Evolutionary conservation across 1,139 yeast genomes (phyloP), one percentile per base, ranked within the genome.

Genomic region (Pichia sp.): DNA sequence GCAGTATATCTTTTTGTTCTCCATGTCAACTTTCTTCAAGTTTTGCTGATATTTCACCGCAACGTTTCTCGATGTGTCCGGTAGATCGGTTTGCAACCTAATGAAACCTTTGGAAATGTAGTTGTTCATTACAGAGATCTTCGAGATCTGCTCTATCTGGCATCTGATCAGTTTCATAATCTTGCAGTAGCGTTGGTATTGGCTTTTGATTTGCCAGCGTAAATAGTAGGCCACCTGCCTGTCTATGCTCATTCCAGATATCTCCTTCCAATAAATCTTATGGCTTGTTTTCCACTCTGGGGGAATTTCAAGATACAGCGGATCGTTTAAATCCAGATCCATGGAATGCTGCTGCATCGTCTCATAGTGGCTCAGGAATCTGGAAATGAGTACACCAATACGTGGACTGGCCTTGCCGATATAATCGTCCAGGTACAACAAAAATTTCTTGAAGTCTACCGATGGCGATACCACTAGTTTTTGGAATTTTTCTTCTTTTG

Each of bases 261-360:
- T 51, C n/a, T 60, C 61, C 23, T 55, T 58, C 62, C 64, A 58
- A 39, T 55, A 52, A 2, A 19, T 26, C 34, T 56, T 58, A 44
- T 62, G 40, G 2, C 42, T 31, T 4, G 4, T 12, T 34, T 59
- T 63, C 66, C 67, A 63, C 2, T n/a, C 7, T 0, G 34, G 41
- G 1, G 66, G 63, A 12, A 64, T 48, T 13, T 50, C 53, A 2
- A 57, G 37, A 26, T 55, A 51, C 1, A 60, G 28, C 10, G 47
- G 50, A 7, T 48, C 49, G 22, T 49, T n/a, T n/a, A 16, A 3
- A n/a, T 34, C 37, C 5, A 34, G 18, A 16, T 34, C 37, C 13
- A 34, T 16, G 6, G n/a, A n/a, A 3, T 34, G n/a, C 37, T 34
- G 37, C 18, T 34, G 37, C 37, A 34, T 3, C 8, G 7, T n/a